Evolutionary conservation across 148 eudicot genomes (phyloP).

Genomic region (Vaccinium vitisidaea): DNA sequence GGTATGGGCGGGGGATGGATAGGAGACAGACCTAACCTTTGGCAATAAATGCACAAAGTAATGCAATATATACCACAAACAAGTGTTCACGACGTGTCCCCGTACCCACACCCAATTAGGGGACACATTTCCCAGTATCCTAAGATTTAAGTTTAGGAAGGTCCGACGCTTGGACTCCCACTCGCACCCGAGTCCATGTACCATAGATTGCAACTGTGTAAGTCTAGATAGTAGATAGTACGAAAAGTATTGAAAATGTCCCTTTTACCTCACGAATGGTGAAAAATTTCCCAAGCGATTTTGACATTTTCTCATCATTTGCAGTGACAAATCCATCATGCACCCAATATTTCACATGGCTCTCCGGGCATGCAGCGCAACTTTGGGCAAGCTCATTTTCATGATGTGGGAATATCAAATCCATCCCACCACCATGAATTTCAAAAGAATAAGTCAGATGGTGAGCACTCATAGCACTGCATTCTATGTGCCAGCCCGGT

Average conservation of each 20-base stretch:
- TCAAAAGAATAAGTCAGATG: slow-evolving; percentile 70
- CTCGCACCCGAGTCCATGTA: too few relatives aligned
- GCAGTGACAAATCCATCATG: slow-evolving; percentile 84
- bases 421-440: slow-evolving; percentile 95
- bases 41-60: too few relatives aligned
- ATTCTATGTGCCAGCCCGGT: slow-evolving; percentile 99
- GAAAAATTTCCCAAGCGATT: slow-evolving; percentile 73
- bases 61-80: too few relatives aligned
- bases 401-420: slow-evolving; percentile 87
- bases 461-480: slow-evolving; percentile 94
- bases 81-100: too few relatives aligned
- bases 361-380: slow-evolving; percentile 79
- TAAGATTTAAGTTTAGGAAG: too few relatives aligned
- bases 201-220: neutral
- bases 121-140: too few relatives aligned
- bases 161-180: too few relatives aligned
- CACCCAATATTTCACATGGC: slow-evolving; percentile 72
- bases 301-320: slow-evolving; percentile 89
- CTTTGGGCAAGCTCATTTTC: slow-evolving; percentile 96
- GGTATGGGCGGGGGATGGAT: too few relatives aligned
- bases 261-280: slow-evolving; percentile 79
- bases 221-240: neutral
- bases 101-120: too few relatives aligned
- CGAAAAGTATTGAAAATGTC: neutral
- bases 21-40: too few relatives aligned